phyloP scores from a whole-genome alignment of 805 yeast species.

The Candida cerambycidarum region DNA sequence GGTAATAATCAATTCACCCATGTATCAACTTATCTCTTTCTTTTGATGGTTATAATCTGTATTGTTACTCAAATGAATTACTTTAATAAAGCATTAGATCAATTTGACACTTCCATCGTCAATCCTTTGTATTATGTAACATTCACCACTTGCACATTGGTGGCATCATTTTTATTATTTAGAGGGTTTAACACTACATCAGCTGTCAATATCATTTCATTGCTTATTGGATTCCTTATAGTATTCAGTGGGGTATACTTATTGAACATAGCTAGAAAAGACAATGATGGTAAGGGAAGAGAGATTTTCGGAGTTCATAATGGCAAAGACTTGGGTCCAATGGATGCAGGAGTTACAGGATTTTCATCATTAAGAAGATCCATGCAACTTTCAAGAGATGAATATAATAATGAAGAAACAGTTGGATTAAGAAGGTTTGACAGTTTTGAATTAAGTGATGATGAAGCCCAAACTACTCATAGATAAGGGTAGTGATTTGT shows the following conservation, averaged over 20 bases:
- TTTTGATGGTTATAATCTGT: constrained; percentile 74
- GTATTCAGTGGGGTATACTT: constrained; percentile 86
- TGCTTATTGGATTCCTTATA: constrained; percentile 80
- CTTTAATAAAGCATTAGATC: constrained; percentile 90
- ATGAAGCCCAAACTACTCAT: too few species aligned
- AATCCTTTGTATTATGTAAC: constrained; percentile 90
- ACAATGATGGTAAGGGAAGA: constrained; percentile 50
- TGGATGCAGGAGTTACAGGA: constrained; percentile 82
- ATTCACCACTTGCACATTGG: constrained; percentile 83
- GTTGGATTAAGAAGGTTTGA: constrained; percentile 61
- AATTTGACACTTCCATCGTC: constrained; percentile 88
- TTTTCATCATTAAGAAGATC: constrained; percentile 71
- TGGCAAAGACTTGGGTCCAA: constrained; percentile 55
- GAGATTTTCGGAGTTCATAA: constrained; percentile 62
- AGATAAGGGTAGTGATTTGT: too few species aligned
- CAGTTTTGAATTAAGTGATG: constrained; percentile 53
- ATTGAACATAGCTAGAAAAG: constrained; percentile 72
- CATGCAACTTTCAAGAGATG: constrained; percentile 57
- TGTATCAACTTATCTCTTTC: constrained; percentile 78
- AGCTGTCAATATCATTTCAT: constrained; percentile 74
- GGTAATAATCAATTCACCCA: constrained; percentile 90
- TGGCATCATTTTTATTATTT: constrained; percentile 83
- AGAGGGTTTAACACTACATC: constrained; percentile 84
- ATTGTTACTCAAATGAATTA: constrained; percentile 91
- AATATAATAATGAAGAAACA: constrained; percentile 44